phyloP scores from a whole-genome alignment of 331 rosid genomes.

The Quercus tomentella region DNA sequence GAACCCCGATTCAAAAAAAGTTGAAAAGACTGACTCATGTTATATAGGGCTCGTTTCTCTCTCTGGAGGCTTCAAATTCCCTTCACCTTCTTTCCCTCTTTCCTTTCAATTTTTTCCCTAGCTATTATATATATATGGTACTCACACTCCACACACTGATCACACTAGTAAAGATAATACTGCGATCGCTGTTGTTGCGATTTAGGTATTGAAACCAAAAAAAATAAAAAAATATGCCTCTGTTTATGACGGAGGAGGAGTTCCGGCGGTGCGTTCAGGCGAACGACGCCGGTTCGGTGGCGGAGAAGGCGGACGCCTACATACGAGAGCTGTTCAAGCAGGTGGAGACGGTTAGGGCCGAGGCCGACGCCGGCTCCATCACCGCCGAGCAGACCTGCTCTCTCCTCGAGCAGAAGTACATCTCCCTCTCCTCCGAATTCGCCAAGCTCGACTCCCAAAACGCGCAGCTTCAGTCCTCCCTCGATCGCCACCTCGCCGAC shows the following conservation, averaged over 20 bases:
- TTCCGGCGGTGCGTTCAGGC: conserved; percentile 57
- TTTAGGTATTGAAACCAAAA: no score
- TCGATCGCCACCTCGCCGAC: conserved; percentile 50
- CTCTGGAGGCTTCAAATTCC: neutral
- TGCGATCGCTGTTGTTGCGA: no score
- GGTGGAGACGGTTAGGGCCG: conserved; percentile 79
- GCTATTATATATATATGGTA: no score
- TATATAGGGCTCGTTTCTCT: neutral
- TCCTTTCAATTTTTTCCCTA: neutral
- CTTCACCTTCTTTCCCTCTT: conserved; percentile 14
- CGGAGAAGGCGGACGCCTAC: conserved; percentile 80
- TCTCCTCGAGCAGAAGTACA: conserved; percentile 87
- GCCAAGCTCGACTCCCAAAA: conserved; percentile 64
- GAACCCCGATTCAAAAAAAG: neutral
- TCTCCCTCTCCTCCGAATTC: conserved; percentile 67
- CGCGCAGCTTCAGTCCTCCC: conserved; percentile 64
- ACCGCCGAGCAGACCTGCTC: conserved; percentile 97
- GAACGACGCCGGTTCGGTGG: conserved; percentile 46
- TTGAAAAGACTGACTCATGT: neutral
- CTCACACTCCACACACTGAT: neutral
- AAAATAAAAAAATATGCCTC: conserved; percentile 30
- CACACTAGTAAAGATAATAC: no score
- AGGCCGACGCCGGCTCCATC: conserved; percentile 73
- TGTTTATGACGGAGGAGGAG: conserved; percentile 85
- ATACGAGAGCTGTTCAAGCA: conserved; percentile 67